A percentile compares a stretch with the other conserved stretches of the same genome.
These are phyloP conservation scores for Podospora tetraspora DNA, from an alignment of 495 filamentous ascomycete genomes.

Conservation along the genomic window DNA sequence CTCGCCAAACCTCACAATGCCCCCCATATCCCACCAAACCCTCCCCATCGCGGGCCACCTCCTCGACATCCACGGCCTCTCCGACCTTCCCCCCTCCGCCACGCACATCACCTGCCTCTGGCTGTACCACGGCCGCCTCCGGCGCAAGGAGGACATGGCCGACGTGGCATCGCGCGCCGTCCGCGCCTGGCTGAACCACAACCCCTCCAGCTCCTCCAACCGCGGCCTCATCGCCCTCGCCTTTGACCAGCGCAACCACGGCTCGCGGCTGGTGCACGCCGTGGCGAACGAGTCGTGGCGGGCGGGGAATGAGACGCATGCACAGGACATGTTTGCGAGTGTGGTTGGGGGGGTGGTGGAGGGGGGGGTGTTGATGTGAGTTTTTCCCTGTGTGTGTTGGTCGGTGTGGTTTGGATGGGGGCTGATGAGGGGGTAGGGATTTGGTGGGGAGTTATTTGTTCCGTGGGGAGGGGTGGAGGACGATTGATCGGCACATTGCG, in stretches of 20 bases:
- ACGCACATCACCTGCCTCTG: conserved; percentile 64
- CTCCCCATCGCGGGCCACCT: conserved; percentile 71
- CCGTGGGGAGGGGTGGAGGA: conserved; percentile 37
- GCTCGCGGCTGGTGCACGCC: conserved; percentile 55
- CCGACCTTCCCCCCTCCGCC: conserved; percentile 55
- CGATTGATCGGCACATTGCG: conserved; percentile 65
- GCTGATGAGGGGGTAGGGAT: conserved; percentile 50
- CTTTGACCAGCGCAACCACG: conserved; percentile 91
- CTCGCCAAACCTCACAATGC: conserved; percentile 14
- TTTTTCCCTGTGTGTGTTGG: no score
- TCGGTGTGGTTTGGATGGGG: no score
- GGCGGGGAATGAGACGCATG: conserved; percentile 74
- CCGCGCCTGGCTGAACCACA: conserved; percentile 28
- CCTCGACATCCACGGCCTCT: conserved; percentile 70
- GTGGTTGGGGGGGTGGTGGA: conserved; percentile 66
- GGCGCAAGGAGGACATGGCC: conserved; percentile 64
- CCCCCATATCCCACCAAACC: conserved; percentile 54
- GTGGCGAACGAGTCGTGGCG: conserved; percentile 70
- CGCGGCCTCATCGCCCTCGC: conserved; percentile 68
- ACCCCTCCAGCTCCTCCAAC: conserved; percentile 14
- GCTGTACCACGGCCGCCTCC: conserved; percentile 76
- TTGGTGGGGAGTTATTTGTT: conserved; percentile 73
- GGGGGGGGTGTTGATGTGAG: conserved; percentile 43
- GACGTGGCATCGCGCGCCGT: conserved; percentile 36
- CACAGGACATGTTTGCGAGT: conserved; percentile 74